These are phyloP conservation scores for Flaveria sonorensis DNA, from an alignment of 129 eudicot species.

Conservation along the genomic window DNA sequence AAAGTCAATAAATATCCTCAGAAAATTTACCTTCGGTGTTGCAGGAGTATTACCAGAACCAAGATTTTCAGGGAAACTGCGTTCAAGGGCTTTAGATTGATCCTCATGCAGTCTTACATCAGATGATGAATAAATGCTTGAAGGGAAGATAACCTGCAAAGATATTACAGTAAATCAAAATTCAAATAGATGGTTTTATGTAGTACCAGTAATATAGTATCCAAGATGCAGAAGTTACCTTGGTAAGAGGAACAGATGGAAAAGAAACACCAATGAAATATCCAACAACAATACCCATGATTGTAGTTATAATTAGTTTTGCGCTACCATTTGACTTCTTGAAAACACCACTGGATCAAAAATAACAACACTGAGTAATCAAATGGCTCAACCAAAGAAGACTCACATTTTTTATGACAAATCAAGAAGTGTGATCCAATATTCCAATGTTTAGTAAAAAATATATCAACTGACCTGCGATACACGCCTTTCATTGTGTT, in stretches of 20 bases:
- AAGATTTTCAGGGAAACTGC: slow-evolving; percentile 87
- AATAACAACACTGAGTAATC: slow-evolving; percentile 13
- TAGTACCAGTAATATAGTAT: slow-evolving; percentile 19
- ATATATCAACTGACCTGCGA: slow-evolving; percentile 67
- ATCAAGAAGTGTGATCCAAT: slow-evolving; percentile 5
- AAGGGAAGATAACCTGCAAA: slow-evolving; percentile 71
- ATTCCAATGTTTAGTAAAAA: slow-evolving; percentile 2
- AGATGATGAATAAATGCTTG: slow-evolving; percentile 63
- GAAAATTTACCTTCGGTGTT: slow-evolving; percentile 75
- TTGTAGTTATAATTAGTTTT: slow-evolving; percentile 71
- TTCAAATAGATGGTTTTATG: slow-evolving; percentile 16
- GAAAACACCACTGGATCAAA: slow-evolving; percentile 62
- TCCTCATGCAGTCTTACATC: slow-evolving; percentile 52
- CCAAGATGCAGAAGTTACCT: slow-evolving; percentile 49
- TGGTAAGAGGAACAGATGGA: slow-evolving; percentile 83
- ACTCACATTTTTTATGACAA: background rate
- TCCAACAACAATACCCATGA: slow-evolving; percentile 87
- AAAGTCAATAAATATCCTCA: background rate
- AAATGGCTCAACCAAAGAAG: slow-evolving; percentile 5
- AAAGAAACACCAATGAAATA: slow-evolving; percentile 93
- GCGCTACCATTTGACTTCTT: slow-evolving; percentile 82
- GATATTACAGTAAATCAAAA: slow-evolving; percentile 19
- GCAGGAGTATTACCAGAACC: slow-evolving; percentile 76
- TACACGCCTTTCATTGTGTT: slow-evolving; percentile 59
- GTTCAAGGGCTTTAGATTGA: slow-evolving; percentile 42